Base-by-base conservation (phyloP, 23 red algal genomes). In the Gracilaria gracilis region DNA sequence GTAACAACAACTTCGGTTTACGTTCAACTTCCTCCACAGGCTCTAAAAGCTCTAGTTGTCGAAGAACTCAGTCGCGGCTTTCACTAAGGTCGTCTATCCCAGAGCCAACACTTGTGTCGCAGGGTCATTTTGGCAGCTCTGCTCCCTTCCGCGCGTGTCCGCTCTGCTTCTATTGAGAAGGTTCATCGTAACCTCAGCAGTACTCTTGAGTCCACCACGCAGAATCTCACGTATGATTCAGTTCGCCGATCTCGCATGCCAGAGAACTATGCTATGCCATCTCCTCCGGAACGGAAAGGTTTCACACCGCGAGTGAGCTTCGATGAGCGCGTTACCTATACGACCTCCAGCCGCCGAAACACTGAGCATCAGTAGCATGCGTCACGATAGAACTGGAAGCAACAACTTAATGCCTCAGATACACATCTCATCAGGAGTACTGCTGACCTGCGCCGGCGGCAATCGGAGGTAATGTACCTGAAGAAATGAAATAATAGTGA, bases 401-500 rank as follows among this genome's bases (percentile, higher is more conserved):
- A 87, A 42, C 66, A 73, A 71, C 84, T 87, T 58, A 49, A 87
- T 73, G 84, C 32, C 19, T 76, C 84, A 47, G 84, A 87, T 75
- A 71, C 61, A 4, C 84, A 87, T 51, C 40, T 87, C 8, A 73
- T 34, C 53, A 87, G 69, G 49, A 87, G 84, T 51, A 67, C 67
- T 2, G 62, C 66, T 54, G 38, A 71, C 24, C 42, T 87, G 51
- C 38, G 50, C 64, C 44, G 84, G 40, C 40, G 84, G 38, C 64
- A 87, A 61, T 75, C 84, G 20, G 84, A 87, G 62, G 67, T 87
- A 31, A 53, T 75, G 23, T 87, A 87, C 51, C 66, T 87, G 37
- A 87, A 87, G 66, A 75, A 87, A 31, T 44, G 84, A 32, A 87
- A 87, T 51, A 87, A 71, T 40, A 73, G 67, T 38, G 84, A 87